Conservation (phyloP, 176 grass and related monocot species). For the Oryza meridionalis region DNA sequence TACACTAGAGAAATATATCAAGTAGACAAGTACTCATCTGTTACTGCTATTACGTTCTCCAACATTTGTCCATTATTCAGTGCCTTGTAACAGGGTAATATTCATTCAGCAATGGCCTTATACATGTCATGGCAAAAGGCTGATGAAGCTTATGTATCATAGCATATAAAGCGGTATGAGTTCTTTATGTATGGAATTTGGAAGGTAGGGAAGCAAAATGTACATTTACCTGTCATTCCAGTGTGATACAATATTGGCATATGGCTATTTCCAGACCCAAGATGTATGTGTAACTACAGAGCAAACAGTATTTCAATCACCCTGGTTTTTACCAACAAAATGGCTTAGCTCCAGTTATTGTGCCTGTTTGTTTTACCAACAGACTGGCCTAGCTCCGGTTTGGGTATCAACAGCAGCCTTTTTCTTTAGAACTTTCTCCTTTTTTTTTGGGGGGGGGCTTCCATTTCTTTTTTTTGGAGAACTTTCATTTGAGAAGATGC, state of each 20-base stretch:
- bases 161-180: background rate
- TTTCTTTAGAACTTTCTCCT: no score
- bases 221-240: background rate
- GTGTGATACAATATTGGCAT: background rate
- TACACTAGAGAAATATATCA: constrained; percentile 5
- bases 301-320: background rate
- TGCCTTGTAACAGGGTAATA: background rate
- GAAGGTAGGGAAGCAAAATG: background rate
- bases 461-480: no score
- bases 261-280: background rate
- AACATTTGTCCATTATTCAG: no score
- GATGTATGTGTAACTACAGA: background rate
- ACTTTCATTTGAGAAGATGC: no score
- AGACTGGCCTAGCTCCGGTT: background rate
- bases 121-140: background rate
- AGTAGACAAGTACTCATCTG: background rate
- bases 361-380: no score
- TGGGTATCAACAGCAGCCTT: background rate
- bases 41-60: background rate
- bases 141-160: background rate
- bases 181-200: background rate
- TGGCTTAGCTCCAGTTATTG: no score
- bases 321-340: no score
- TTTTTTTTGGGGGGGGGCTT: no score
- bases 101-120: background rate